Conservation (phyloP, 2,329 filamentous ascomycete genomes). For the Myriosclerotinia curreyana region DNA sequence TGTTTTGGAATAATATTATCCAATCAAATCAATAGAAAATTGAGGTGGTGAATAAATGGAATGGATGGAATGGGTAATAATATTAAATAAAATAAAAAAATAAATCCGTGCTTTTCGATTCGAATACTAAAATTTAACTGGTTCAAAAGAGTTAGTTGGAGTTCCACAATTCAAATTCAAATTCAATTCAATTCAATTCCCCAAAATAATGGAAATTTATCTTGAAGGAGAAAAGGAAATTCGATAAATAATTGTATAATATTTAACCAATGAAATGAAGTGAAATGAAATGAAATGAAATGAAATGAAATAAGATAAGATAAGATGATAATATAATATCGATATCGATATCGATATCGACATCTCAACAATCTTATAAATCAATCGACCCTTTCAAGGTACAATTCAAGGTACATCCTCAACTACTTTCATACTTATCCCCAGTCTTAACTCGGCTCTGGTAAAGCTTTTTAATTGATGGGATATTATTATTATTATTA, state of each 20-base stretch:
- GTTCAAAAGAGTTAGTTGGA: neutral
- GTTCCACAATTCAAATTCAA: too few species aligned
- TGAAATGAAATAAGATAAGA: too few species aligned
- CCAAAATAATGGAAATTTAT: too few species aligned
- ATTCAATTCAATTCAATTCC: too few species aligned
- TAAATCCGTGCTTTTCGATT: slow-evolving; percentile 5
- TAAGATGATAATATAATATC: slow-evolving; percentile 1
- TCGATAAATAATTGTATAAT: neutral
- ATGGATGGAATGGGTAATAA: neutral
- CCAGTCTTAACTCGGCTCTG: slow-evolving; percentile 13
- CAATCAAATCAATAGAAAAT: neutral
- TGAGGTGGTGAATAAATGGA: neutral
- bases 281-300: too few species aligned
- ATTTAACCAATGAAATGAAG: neutral
- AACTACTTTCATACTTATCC: neutral
- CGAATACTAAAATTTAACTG: neutral
- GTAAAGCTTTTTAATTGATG: slow-evolving; percentile 12
- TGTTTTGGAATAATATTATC: too few species aligned
- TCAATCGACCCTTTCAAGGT: neutral
- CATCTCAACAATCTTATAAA: slow-evolving; percentile 3
- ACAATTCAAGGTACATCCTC: neutral
- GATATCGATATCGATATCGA: too few species aligned
- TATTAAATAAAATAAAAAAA: too few species aligned
- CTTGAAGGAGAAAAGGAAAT: too few species aligned
- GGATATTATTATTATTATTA: neutral